Evolutionary conservation across 148 eudicot genomes (phyloP), one percentile per base, ranked within the genome.

Genomic region (Persicaria maculosa): DNA sequence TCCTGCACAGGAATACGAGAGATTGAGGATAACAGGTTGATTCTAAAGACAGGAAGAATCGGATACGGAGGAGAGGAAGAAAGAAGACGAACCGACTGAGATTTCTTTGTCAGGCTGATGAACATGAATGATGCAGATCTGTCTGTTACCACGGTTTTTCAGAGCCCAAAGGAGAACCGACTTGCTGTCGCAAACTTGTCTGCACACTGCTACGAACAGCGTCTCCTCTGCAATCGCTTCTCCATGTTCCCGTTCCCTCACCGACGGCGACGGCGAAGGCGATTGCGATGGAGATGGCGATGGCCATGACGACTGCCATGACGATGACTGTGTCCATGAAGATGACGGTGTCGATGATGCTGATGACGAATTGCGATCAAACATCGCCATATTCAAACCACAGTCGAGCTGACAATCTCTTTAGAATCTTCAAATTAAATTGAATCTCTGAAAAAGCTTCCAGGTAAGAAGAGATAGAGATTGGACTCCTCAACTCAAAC

Each of bases 81-180:
- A 58, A 62, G 16, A 59, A 75, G 48, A 81, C 64, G 81, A 79
- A 88, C 92, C 78, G 59, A 75, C 44, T 25, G 88, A 83, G 44
- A 84, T 84, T 65, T 19, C 75, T 62, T 80, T 79, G 16, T 89
- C 81, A 17, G 90, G 90, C 25, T 83, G 79, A 74, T 84, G 92
- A 85, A 88, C 85, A 76, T 86, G 89, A 71, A 86, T 75, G 59
- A 88, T 69, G 79, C 88, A 83, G 83, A 79, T 61, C 48, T 77
- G 22, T 15, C 72, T 73, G 83, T 54, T 81, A 86, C 71, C 74
- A 50, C 0, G 74, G 44, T 83, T 86, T 16, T 79, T 79, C 74
- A 88, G 25, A 9, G 90, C 84, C 92, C 92, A 88, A 43, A 44
- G 25, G 70, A 88, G 47, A 31, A 81, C 79, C 45, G 64, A 78